Evolutionary conservation across 2,329 filamentous ascomycete species (phyloP), one percentile per base, ranked within the genome.

Genomic region (Monilinia vaccinii-corymbosi): DNA sequence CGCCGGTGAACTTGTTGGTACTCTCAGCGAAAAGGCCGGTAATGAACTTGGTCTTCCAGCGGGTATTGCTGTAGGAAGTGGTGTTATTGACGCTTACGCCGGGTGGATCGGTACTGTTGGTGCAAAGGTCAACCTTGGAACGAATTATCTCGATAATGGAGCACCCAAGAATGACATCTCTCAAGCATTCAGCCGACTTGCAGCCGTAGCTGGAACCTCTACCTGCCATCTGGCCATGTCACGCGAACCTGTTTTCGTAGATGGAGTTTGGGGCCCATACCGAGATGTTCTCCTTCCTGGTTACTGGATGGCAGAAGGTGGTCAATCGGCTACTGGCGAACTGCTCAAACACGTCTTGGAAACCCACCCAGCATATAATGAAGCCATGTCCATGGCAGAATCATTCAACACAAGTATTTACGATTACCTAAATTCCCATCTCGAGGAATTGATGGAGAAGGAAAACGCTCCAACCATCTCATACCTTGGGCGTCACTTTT

Each of bases 21-120:
- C 83, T 0, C 79, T 99, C 21, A 94, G 88, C 69, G 87, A 93
- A 64, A 88, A 88, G 70, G 92, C 94, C 7, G 90, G 88, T 18
- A 75, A 79, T 51, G 88, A 97, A 65, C 84, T 99, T 62, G 93
- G 94, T 9, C 81, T 99, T 3, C 87, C 87, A 6, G 80, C 87
- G 23, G 93, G 92, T 44, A 94, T 97, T 67, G 91, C 94, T 21
- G 88, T 99, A 59, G 94, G 94, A 58, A 96, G 91, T 70, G 92
- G 92, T 73, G 94, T 99, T 65, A 99, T 99, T 71, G 94, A 99
- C 73, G 94, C 94, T 21, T 99, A 99, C 70, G 94, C 94, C 62
- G 94, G 94, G 65, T 99, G 94, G 94, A 94, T 99, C 67, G 94
- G 94, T 63, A 97, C 94, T 1, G 94, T 99, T n/a, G 94, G 94